A percentile compares a stretch with the other conserved stretches of the same genome.
These are phyloP conservation scores for Aspergillaceae sp. DNA, from an alignment of 2,329 filamentous ascomycete species.

Conservation along the genomic window DNA sequence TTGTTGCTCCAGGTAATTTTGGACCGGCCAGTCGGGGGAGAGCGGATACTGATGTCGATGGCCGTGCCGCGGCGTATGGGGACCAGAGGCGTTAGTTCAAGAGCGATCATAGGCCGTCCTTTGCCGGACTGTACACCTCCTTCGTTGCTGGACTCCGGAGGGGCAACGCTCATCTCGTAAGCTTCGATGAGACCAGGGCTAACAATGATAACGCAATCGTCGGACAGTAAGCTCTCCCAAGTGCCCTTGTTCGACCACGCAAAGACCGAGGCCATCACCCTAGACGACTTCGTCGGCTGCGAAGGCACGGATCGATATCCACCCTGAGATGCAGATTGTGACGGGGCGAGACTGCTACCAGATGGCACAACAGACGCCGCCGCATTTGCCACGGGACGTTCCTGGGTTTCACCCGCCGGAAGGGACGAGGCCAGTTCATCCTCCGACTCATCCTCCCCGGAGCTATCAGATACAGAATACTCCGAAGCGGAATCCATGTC, in stretches of 20 bases:
- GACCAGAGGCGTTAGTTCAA: constrained; percentile 86
- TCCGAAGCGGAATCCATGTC: constrained; percentile 40
- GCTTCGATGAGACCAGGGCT: constrained; percentile 58
- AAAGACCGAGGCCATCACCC: constrained; percentile 52
- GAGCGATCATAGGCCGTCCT: constrained; percentile 50
- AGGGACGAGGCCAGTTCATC: constrained; percentile 28
- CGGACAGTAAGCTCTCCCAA: constrained; percentile 54
- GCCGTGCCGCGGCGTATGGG: constrained; percentile 83
- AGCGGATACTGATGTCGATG: constrained; percentile 88
- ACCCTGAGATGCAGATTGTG: constrained; percentile 72
- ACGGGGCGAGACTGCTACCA: constrained; percentile 61
- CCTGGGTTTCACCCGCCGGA: constrained; percentile 19
- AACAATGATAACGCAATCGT: constrained; percentile 55
- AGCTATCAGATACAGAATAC: constrained; percentile 41
- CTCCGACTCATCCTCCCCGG: constrained; percentile 47
- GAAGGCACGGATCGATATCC: constrained; percentile 50
- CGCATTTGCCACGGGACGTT: constrained; percentile 36
- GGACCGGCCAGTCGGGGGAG: constrained; percentile 66
- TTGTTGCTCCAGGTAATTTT: constrained; percentile 63
- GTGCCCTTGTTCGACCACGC: constrained; percentile 55
- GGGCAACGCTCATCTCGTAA: constrained; percentile 47
- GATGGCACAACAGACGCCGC: constrained; percentile 23
- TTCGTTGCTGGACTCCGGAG: constrained; percentile 22
- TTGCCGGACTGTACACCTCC: constrained; percentile 14
- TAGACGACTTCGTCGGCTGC: constrained; percentile 42